phyloP scores from a whole-genome alignment of 2,329 filamentous ascomycete species.

The Alternaria postmessia region DNA sequence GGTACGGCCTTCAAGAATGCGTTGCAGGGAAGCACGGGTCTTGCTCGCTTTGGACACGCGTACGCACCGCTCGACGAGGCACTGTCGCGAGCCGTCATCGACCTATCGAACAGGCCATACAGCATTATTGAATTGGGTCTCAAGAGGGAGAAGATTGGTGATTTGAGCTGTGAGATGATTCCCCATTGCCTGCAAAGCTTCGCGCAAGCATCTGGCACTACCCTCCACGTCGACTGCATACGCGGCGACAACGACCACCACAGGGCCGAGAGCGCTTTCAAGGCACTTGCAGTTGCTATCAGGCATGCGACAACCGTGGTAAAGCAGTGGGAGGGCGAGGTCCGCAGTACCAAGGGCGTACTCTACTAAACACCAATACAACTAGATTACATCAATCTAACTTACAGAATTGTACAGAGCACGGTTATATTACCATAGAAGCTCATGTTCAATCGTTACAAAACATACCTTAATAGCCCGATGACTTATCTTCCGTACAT shows the following conservation, averaged over 20 bases:
- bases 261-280: constrained; percentile 94
- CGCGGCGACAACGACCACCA: constrained; percentile 95
- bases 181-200: constrained; percentile 96
- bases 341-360: constrained; percentile 96
- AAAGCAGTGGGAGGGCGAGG: constrained; percentile 84
- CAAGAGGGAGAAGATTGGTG: constrained; percentile 90
- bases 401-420: neutral
- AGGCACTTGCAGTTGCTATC: constrained; percentile 89
- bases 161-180: constrained; percentile 91
- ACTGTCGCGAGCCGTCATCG: constrained; percentile 89
- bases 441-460: neutral
- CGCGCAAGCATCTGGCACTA: constrained; percentile 86
- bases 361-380: constrained; percentile 57
- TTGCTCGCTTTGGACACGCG: constrained; percentile 89
- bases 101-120: constrained; percentile 91
- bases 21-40: constrained; percentile 78
- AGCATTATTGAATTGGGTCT: constrained; percentile 84
- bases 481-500: neutral
- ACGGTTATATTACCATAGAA: neutral
- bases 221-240: constrained; percentile 93
- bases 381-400: neutral
- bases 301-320: constrained; percentile 77
- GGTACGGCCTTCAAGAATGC: constrained; percentile 84
- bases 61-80: constrained; percentile 96
- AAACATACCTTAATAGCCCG: neutral